Percentiles rank a stretch among this genome's conserved stretches.
These are phyloP conservation scores for Astragalus glycyphyllos DNA, from an alignment of 306 rosid genomes.

Conservation along the genomic window DNA sequence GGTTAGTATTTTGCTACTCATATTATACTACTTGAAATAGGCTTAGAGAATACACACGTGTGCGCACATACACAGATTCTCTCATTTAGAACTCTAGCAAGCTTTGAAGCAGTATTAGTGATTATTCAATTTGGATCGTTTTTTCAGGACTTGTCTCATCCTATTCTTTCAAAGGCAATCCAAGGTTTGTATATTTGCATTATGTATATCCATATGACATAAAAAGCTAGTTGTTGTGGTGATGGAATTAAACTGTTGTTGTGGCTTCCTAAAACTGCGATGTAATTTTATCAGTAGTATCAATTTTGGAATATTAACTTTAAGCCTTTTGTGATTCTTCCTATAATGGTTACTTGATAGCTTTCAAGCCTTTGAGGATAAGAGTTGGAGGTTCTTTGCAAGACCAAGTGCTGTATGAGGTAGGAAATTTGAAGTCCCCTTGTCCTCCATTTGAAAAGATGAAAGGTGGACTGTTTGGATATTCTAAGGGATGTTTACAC, in stretches of 20 bases:
- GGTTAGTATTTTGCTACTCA: slow-evolving; percentile 54
- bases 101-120: slow-evolving; percentile 30
- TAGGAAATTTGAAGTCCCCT: slow-evolving; percentile 66
- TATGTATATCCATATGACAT: slow-evolving; percentile 1
- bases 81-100: slow-evolving; percentile 26
- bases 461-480: slow-evolving; percentile 78
- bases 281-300: slow-evolving; percentile 12
- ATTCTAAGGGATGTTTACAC: slow-evolving; percentile 85
- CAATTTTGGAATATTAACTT: slow-evolving; percentile 31
- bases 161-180: slow-evolving; percentile 77
- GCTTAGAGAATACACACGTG: too few relatives aligned
- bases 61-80: too few relatives aligned
- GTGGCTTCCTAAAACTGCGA: slow-evolving; percentile 17
- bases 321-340: slow-evolving; percentile 41
- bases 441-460: slow-evolving; percentile 82
- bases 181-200: slow-evolving; percentile 63
- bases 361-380: slow-evolving; percentile 86
- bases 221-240: not conserved
- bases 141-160: slow-evolving; percentile 87
- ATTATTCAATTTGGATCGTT: slow-evolving; percentile 45
- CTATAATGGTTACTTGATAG: slow-evolving; percentile 57
- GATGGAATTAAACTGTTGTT: slow-evolving; percentile 11
- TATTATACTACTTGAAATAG: slow-evolving; percentile 12
- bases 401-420: slow-evolving; percentile 83
- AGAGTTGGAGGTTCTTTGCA: slow-evolving; percentile 96